Percentiles rank a stretch among this genome's conserved stretches.
These are phyloP conservation scores for Carnegiea gigantea DNA, from an alignment of 179 eudicot genomes.

Conservation along the genomic window DNA sequence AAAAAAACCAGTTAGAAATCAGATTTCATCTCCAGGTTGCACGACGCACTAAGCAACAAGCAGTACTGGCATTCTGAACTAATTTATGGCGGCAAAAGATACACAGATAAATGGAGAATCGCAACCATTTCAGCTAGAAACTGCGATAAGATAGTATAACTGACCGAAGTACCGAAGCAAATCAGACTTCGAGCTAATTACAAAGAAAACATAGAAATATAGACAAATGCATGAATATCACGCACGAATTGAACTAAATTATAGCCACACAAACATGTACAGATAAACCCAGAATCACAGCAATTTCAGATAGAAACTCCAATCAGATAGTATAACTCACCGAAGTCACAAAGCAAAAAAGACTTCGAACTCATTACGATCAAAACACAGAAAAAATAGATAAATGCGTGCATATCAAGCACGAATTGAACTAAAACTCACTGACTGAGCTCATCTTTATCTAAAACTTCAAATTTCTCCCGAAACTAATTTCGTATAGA, in stretches of 20 bases:
- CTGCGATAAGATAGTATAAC: not conserved
- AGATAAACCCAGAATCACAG: no score
- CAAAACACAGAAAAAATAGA: no score
- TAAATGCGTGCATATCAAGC: not conserved
- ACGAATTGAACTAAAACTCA: conserved; percentile 22
- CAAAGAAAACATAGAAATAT: not conserved
- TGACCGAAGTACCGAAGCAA: not conserved
- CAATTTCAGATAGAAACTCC: no score
- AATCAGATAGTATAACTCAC: no score
- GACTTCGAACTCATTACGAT: no score
- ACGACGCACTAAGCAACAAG: no score
- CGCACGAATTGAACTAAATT: no score
- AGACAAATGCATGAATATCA: not conserved
- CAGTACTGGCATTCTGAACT: no score
- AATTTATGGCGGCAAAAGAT: not conserved
- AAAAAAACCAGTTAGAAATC: not conserved
- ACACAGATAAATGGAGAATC: not conserved
- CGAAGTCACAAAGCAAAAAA: no score
- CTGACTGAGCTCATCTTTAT: conserved; percentile 65
- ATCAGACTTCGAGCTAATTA: not conserved
- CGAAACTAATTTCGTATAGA: no score
- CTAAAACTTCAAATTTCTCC: conserved; percentile 50
- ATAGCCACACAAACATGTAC: no score
- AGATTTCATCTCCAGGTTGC: no score
- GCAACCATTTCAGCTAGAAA: not conserved